Percentiles rank a stretch among this genome's conserved stretches.
Conservation (phyloP, 805 yeast species). For the Ascoidea rubescens region DNA sequence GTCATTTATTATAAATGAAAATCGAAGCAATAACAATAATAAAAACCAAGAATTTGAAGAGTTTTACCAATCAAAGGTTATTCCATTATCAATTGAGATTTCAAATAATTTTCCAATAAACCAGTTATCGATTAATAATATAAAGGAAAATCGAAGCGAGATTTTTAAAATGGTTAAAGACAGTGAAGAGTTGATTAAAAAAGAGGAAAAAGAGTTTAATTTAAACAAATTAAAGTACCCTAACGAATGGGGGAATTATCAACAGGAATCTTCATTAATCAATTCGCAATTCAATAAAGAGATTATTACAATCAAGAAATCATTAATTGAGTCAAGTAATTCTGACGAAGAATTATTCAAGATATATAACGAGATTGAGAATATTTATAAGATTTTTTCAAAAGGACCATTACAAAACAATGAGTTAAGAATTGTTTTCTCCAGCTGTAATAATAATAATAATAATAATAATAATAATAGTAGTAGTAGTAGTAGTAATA, state of each 20-base stretch:
- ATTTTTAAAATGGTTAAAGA: constrained; percentile 23
- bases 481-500: constrained; percentile 5
- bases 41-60: constrained; percentile 17
- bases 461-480: constrained; percentile 2
- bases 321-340: constrained; percentile 44
- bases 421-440: constrained; percentile 3
- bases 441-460: not conserved
- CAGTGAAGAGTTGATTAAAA: constrained; percentile 19
- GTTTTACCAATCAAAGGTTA: constrained; percentile 17
- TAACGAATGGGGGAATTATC: constrained; percentile 20
- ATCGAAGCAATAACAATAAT: constrained; percentile 14
- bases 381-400: constrained; percentile 11
- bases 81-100: constrained; percentile 25
- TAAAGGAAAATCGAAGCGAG: constrained; percentile 20
- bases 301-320: constrained; percentile 39
- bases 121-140: constrained; percentile 16
- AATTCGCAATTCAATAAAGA: constrained; percentile 36
- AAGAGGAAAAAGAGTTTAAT: constrained; percentile 23
- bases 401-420: constrained; percentile 12
- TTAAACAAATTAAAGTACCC: constrained; percentile 22
- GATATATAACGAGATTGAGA: constrained; percentile 8
- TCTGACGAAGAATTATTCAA: constrained; percentile 42
- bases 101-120: constrained; percentile 4
- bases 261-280: constrained; percentile 21
- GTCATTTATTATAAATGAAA: constrained; percentile 8